These are phyloP conservation scores for Ascochyta pisi DNA, from an alignment of 2,329 filamentous ascomycete genomes.

Conservation along the genomic window DNA sequence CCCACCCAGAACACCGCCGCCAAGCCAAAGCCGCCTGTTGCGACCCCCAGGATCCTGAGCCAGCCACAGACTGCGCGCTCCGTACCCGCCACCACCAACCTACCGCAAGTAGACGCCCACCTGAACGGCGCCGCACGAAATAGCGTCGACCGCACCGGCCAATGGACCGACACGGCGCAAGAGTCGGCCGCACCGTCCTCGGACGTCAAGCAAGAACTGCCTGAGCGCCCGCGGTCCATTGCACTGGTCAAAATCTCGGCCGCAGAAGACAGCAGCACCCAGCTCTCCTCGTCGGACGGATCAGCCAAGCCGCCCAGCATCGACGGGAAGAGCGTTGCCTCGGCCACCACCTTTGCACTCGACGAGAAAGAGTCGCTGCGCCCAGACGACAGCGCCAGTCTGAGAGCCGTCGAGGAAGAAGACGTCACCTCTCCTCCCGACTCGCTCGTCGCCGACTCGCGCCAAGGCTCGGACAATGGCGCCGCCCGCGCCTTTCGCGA, in stretches of 20 bases:
- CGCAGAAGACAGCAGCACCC: slow-evolving; percentile 54
- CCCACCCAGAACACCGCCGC: slow-evolving; percentile 28
- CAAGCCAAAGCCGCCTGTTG: slow-evolving; percentile 36
- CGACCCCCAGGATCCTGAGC: slow-evolving; percentile 32
- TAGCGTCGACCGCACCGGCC: slow-evolving; percentile 28
- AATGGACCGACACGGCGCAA: slow-evolving; percentile 33
- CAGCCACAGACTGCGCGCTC: slow-evolving; percentile 32
- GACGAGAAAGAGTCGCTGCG: slow-evolving; percentile 96
- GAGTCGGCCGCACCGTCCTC: slow-evolving; percentile 28
- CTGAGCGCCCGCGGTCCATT: slow-evolving; percentile 38
- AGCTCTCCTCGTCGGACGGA: slow-evolving; percentile 61
- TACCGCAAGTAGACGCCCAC: slow-evolving; percentile 18
- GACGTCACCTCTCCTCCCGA: slow-evolving; percentile 80
- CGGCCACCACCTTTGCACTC: slow-evolving; percentile 91
- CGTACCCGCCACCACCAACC: slow-evolving; percentile 23
- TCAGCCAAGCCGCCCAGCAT: slow-evolving; percentile 86
- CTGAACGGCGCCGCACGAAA: slow-evolving; percentile 18
- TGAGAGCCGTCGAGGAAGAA: slow-evolving; percentile 89
- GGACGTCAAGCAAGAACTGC: slow-evolving; percentile 56
- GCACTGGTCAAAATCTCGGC: slow-evolving; percentile 41
- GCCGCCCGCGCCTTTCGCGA: slow-evolving; percentile 61
- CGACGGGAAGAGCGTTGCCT: slow-evolving; percentile 88
- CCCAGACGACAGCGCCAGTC: slow-evolving; percentile 93
- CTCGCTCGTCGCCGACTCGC: slow-evolving; percentile 76
- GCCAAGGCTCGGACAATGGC: slow-evolving; percentile 82